Percentiles rank a stretch among this genome's conserved stretches.
Conservation (phyloP, 371 early-diverging fungal species). For the Mycotypha africana region DNA sequence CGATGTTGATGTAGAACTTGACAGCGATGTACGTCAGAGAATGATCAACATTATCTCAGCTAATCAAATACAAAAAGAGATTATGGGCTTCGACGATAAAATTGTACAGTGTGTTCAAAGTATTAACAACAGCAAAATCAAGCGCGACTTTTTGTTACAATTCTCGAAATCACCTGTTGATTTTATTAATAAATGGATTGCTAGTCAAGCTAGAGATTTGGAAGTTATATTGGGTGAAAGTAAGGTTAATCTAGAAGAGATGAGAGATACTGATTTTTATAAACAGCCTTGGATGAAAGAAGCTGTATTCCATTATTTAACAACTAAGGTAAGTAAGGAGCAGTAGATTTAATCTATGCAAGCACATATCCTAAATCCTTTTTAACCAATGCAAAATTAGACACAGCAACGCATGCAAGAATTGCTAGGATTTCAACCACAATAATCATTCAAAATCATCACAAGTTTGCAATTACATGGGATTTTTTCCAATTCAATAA, state of each 20-base stretch:
- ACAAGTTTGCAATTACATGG: no score
- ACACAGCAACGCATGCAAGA: conserved; percentile 51
- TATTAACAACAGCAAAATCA: conserved; percentile 82
- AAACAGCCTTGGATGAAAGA: conserved; percentile 85
- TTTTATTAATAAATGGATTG: conserved; percentile 91
- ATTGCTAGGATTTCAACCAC: conserved; percentile 30
- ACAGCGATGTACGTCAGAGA: conserved; percentile 62
- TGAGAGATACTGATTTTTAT: conserved; percentile 75
- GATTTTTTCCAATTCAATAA: no score
- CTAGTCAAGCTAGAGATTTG: conserved; percentile 87
- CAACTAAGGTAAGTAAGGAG: conserved; percentile 51
- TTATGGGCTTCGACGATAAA: conserved; percentile 58
- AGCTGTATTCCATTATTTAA: conserved; percentile 84
- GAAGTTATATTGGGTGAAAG: conserved; percentile 86
- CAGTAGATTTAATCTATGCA: no score
- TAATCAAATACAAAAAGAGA: conserved; percentile 45
- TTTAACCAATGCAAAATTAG: conserved; percentile 9
- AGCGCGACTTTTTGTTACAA: conserved; percentile 89
- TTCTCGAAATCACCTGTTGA: conserved; percentile 85
- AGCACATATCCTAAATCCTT: background rate
- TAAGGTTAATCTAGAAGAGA: conserved; percentile 79
- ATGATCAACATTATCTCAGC: conserved; percentile 40
- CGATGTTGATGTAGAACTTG: conserved; percentile 89
- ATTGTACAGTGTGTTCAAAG: conserved; percentile 70
- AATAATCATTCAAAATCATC: no score